Base-by-base conservation (phyloP, 2,329 filamentous ascomycete genomes). In the Bimuria novae-zelandiae region DNA sequence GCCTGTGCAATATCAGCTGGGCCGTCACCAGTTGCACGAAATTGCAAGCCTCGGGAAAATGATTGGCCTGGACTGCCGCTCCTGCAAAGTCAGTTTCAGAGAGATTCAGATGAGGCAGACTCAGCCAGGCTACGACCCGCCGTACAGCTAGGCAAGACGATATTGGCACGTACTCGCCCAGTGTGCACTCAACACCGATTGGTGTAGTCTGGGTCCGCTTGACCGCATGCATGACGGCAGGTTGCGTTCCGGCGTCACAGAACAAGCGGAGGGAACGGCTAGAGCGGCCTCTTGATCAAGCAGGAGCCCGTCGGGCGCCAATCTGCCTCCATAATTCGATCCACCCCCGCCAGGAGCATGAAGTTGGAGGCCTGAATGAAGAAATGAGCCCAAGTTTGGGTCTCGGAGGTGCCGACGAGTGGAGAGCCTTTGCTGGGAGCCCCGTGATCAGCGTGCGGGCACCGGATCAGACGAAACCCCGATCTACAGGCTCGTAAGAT, bases 171-270 rank as follows among this genome's bases (percentile, higher is more conserved):
- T n/a, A n/a, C n/a, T n/a, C n/a, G n/a, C n/a, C n/a, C 27, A 57
- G 22, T 16, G 25, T 58, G 50, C 49, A 41, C 23, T 44, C 17
- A 16, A n/a, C 21, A 41, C 33, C 33, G 30, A 44, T 54, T 56
- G 41, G 45, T 46, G 16, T 51, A 51, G 42, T 52, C 25, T 52
- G n/a, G 33, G 44, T n/a, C 52, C 33, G 41, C 32, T 54, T 56
- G 45, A 57, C 43, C 40, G 43, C 51, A 52, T 57, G 51, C 29
- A 61, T 59, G 30, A 55, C 36, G 49, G 49, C 37, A 52, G 47
- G 33, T 53, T n/a, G n/a, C n/a, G n/a, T n/a, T n/a, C n/a, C n/a
- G n/a, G n/a, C n/a, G n/a, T n/a, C n/a, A n/a, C n/a, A n/a, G n/a
- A n/a, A n/a, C n/a, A n/a, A n/a, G n/a, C n/a, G n/a, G n/a, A n/a